A percentile compares a stretch with the other conserved stretches of the same genome.
Conservation (phyloP, 495 filamentous ascomycete genomes). For the Beverwykella pulmonaria region DNA sequence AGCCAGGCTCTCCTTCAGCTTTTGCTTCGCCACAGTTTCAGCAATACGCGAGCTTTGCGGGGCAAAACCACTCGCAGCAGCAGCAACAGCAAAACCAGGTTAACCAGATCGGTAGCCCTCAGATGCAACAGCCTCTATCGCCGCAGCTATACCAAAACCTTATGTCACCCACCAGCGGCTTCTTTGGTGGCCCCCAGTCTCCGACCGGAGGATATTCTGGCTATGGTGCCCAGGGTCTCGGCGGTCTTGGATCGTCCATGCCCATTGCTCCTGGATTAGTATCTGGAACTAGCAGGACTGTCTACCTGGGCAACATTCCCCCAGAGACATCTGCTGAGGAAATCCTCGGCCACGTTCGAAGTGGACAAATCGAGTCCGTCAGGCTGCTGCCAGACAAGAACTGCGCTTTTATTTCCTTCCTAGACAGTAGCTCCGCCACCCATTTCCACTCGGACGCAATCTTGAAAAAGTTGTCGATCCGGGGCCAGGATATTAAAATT, state of each 20-base stretch:
- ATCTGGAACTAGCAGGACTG: slow-evolving; percentile 90
- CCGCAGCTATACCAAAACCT: slow-evolving; percentile 77
- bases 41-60: slow-evolving; percentile 75
- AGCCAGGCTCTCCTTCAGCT: slow-evolving; percentile 86
- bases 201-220: slow-evolving; percentile 74
- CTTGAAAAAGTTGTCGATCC: slow-evolving; percentile 96
- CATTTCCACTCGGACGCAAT: slow-evolving; percentile 99
- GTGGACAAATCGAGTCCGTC: slow-evolving; percentile 97
- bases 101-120: slow-evolving; percentile 60
- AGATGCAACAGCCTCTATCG: slow-evolving; percentile 67
- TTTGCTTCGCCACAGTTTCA: slow-evolving; percentile 92
- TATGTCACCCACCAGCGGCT: slow-evolving; percentile 71
- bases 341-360: slow-evolving; percentile 94
- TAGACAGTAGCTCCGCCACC: slow-evolving; percentile 93
- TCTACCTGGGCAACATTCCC: slow-evolving; percentile 97
- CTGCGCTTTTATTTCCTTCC: slow-evolving; percentile 98
- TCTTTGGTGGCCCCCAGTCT: slow-evolving; percentile 80
- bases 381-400: slow-evolving; percentile 97
- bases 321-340: slow-evolving; percentile 98
- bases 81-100: slow-evolving; percentile 58
- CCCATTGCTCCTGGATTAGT: slow-evolving; percentile 74
- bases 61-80: slow-evolving; percentile 63
- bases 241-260: slow-evolving; percentile 69
- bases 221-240: slow-evolving; percentile 60
- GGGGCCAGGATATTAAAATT: slow-evolving; percentile 98